Base-by-base conservation (phyloP, 106 monocot genomes). In the Xerophyta viscosa region DNA sequence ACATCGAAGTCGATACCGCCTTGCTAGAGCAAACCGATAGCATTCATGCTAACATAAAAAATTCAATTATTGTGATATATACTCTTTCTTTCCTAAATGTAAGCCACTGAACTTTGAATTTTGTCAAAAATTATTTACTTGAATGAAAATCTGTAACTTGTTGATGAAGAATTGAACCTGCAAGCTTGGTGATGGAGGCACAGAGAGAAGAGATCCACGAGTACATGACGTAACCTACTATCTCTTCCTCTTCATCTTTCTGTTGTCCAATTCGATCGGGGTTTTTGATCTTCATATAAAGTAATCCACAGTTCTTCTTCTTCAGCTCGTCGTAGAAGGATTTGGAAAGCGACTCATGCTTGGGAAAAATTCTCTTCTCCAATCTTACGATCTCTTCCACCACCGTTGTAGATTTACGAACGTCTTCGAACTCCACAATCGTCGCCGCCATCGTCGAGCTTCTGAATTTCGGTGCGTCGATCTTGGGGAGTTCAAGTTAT, bases 111-210 rank as follows among this genome's bases (percentile, higher is more conserved):
- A 39, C 10, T 12, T 39, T 39, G 15, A 39, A 39, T 12, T 8
- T 2, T 39, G 13, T 12, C 10, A 39, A 1, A 39, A 39, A 3
- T 39, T 15, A 39, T 10, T 15, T 12, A 12, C 1, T 4, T 8
- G n/a, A 9, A 46, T 1, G 50, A 29, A 13, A 31, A 14, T 6
- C n/a, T n/a, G n/a, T n/a, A n/a, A n/a, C n/a, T n/a, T n/a, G n/a
- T n/a, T n/a, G n/a, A n/a, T n/a, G n/a, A n/a, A n/a, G 48, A n/a
- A 8, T 12, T 66, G 52, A 17, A 98, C 98, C 98, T 6, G 98
- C 98, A 18, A 90, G 98, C 60, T 98, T 98, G 65, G 98, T 86
- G 64, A 98, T 90, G 31, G 89, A 90, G 44, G 98, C 85, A 7
- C 82, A 86, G 12, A 98, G 64, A 31, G 96, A 85, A 13, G 89